Evolutionary conservation across 129 eudicot genomes (phyloP).

Genomic region (Erigeron canadensis): DNA sequence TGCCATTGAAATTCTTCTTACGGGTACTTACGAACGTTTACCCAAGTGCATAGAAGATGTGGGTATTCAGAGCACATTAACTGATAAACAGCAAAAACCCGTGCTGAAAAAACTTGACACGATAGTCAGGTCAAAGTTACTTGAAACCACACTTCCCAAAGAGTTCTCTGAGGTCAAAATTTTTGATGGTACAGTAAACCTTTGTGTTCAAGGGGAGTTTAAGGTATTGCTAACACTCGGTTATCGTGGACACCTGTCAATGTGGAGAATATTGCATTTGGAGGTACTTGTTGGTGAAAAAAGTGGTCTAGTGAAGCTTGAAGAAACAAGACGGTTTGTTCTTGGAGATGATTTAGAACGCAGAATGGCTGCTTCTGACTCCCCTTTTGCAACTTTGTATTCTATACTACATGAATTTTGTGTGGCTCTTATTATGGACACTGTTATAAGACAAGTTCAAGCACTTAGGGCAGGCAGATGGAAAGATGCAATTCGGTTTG

Average conservation of each 20-base stretch:
- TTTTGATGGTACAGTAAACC: conserved; percentile 76
- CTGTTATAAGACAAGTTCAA: conserved; percentile 89
- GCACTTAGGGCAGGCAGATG: conserved; percentile 87
- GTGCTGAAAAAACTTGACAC: conserved; percentile 78
- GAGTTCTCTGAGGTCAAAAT: conserved; percentile 80
- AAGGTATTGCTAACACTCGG: conserved; percentile 96
- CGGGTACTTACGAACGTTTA: conserved; percentile 83
- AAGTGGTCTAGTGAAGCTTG: conserved; percentile 88
- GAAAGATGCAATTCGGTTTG: conserved; percentile 97
- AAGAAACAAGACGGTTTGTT: conserved; percentile 76
- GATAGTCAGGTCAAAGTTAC: conserved; percentile 80
- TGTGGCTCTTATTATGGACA: conserved; percentile 90
- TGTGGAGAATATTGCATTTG: conserved; percentile 97
- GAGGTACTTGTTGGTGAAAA: conserved; percentile 97
- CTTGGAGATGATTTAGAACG: conserved; percentile 98
- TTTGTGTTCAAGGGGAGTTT: conserved; percentile 94
- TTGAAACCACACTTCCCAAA: conserved; percentile 79
- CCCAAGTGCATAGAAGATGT: conserved; percentile 95
- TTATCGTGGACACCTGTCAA: conserved; percentile 84
- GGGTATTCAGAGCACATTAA: conserved; percentile 72
- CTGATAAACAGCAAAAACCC: conserved; percentile 75
- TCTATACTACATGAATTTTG: conserved; percentile 88
- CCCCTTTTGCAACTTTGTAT: conserved; percentile 75
- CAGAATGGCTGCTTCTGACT: conserved; percentile 92
- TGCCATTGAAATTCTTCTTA: conserved; percentile 85